These are phyloP conservation scores for Aspergillus bombycis DNA, from an alignment of 2,329 filamentous ascomycete species.

Conservation along the genomic window DNA sequence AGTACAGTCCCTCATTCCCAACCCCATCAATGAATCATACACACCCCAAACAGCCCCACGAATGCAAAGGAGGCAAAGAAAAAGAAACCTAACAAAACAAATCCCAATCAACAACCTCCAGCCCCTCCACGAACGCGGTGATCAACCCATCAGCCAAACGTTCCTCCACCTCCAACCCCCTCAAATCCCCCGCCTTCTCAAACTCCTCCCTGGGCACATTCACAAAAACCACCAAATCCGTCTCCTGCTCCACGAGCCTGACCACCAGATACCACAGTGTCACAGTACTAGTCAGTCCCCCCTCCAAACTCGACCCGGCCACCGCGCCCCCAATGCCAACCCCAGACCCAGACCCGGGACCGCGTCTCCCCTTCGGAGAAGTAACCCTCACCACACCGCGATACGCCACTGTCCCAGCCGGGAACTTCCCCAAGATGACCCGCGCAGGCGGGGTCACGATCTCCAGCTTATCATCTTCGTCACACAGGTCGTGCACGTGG, in stretches of 20 bases:
- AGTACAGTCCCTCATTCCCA: not conserved
- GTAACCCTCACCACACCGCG: conserved; percentile 34
- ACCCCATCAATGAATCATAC: not conserved
- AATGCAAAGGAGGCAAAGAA: not conserved
- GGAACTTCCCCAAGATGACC: conserved; percentile 51
- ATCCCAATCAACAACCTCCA: conserved; percentile 79
- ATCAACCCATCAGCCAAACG: conserved; percentile 44
- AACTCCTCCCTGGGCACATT: conserved; percentile 86
- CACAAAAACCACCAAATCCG: conserved; percentile 82
- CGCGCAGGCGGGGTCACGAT: conserved; percentile 69
- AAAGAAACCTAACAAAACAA: conserved; percentile 59
- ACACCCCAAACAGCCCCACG: not conserved
- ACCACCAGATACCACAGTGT: conserved; percentile 77
- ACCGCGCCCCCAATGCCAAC: conserved; percentile 20
- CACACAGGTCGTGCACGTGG: conserved; percentile 69
- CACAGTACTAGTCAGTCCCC: conserved; percentile 47
- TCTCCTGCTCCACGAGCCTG: conserved; percentile 71
- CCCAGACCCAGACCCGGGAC: conserved; percentile 1
- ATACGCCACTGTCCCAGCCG: conserved; percentile 24
- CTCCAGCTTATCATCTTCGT: conserved; percentile 65
- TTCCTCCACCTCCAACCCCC: conserved; percentile 70
- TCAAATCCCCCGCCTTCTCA: conserved; percentile 67
- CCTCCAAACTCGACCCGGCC: conserved; percentile 25
- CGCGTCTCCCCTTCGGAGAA: conserved; percentile 21
- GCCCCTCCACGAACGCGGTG: conserved; percentile 65